These are phyloP conservation scores for Xylaria grammica DNA, from an alignment of 495 filamentous ascomycete genomes.

Conservation along the genomic window DNA sequence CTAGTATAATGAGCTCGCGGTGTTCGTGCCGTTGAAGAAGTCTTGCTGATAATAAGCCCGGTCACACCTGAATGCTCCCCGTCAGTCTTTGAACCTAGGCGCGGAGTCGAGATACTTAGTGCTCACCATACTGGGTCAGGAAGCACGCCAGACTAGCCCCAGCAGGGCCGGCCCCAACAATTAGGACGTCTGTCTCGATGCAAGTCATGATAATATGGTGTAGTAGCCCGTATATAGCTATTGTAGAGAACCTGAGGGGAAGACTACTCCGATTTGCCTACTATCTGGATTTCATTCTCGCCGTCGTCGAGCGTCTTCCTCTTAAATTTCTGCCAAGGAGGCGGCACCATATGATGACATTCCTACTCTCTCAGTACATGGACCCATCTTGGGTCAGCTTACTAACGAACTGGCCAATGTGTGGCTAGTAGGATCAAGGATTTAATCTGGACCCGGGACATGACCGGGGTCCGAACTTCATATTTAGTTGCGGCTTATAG, in stretches of 20 bases:
- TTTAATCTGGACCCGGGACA: too few species aligned
- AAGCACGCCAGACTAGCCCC: conserved; percentile 60
- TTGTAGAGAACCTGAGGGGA: background rate
- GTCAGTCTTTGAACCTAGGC: background rate
- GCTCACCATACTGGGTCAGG: conserved; percentile 52
- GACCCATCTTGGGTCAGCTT: conserved; percentile 16
- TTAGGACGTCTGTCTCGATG: conserved; percentile 42
- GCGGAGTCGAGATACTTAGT: background rate
- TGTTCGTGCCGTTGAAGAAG: conserved; percentile 51
- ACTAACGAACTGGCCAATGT: background rate
- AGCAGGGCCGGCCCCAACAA: conserved; percentile 60
- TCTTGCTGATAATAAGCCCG: conserved; percentile 52
- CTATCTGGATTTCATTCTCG: background rate
- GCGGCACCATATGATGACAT: background rate
- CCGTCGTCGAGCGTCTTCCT: background rate
- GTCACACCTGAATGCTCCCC: conserved; percentile 36
- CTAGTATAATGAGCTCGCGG: conserved; percentile 55
- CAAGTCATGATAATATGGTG: conserved; percentile 4
- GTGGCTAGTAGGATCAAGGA: background rate
- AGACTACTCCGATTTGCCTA: background rate
- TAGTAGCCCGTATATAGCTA: background rate
- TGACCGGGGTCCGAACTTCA: too few species aligned
- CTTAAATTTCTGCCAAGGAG: background rate
- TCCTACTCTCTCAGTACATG: background rate
- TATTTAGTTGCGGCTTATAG: too few species aligned